Evolutionary conservation across 2,329 filamentous ascomycete species (phyloP).

Genomic region (Stachybotrys elegans): DNA sequence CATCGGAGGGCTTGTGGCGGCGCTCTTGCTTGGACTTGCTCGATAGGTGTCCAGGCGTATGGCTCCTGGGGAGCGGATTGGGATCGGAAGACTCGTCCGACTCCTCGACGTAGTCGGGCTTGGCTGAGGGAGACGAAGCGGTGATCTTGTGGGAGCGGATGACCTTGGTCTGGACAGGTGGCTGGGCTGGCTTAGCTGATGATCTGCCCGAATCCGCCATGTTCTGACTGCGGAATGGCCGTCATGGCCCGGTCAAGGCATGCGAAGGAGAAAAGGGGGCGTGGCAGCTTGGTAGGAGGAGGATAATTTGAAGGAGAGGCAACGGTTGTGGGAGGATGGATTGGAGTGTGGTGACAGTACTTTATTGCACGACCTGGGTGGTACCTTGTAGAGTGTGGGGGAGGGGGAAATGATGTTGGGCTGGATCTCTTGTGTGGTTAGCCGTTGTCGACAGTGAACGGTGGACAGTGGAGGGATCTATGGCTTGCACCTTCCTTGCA

Average conservation of each 20-base stretch:
- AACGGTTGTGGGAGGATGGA: not conserved
- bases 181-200: conserved; percentile 25
- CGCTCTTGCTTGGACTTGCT: conserved; percentile 49
- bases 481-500: too few relatives aligned
- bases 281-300: not conserved
- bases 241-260: not conserved
- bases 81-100: conserved; percentile 29
- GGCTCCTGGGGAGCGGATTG: conserved; percentile 45
- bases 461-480: too few relatives aligned
- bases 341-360: too few relatives aligned
- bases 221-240: conserved; percentile 13
- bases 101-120: conserved; percentile 29
- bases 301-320: not conserved
- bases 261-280: not conserved
- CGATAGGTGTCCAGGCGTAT: conserved; percentile 58
- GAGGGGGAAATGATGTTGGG: not conserved
- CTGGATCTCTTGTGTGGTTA: too few relatives aligned
- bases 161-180: conserved; percentile 28
- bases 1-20: conserved; percentile 46
- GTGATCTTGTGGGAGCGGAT: conserved; percentile 50
- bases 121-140: conserved; percentile 21
- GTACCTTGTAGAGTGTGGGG: not conserved
- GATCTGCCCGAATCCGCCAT: conserved; percentile 39
- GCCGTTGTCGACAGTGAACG: too few relatives aligned
- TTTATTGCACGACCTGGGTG: not conserved